Percentiles rank a stretch among this genome's conserved stretches.
Evolutionary conservation across 2,329 filamentous ascomycete species (phyloP).

Genomic region (Monosporascus ibericus): DNA sequence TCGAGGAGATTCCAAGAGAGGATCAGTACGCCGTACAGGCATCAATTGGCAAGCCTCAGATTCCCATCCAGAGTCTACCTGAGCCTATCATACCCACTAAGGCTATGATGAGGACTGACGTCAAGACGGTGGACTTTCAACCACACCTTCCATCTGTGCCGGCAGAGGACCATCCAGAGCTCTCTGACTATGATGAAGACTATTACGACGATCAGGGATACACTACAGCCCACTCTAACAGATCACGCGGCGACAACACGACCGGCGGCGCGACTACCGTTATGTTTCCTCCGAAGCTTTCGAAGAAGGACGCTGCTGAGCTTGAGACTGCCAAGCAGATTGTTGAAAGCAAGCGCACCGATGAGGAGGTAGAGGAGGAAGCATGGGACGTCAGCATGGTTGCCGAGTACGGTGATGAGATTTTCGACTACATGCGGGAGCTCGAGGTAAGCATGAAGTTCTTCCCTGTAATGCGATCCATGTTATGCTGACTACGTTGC

Average conservation of each 20-base stretch:
- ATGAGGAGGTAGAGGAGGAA: constrained; percentile 81
- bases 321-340: constrained; percentile 58
- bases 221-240: constrained; percentile 68
- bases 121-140: constrained; percentile 1
- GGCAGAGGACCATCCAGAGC: constrained; percentile 31
- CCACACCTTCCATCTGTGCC: constrained; percentile 2
- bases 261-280: constrained; percentile 42
- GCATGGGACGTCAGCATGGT: constrained; percentile 96
- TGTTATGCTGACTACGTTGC: constrained; percentile 12
- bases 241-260: constrained; percentile 63
- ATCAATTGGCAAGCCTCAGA: constrained; percentile 3
- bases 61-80: constrained; percentile 4
- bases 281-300: constrained; percentile 68
- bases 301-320: constrained; percentile 64
- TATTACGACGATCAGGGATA: constrained; percentile 62
- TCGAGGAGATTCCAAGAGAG: constrained; percentile 32
- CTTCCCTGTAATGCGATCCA: not conserved
- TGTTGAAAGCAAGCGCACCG: constrained; percentile 59
- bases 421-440: constrained; percentile 84
- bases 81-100: constrained; percentile 2
- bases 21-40: constrained; percentile 7
- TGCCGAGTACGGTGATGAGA: constrained; percentile 91
- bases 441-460: constrained; percentile 62
- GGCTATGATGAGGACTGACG: constrained; percentile 1
- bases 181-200: constrained; percentile 61